These are phyloP conservation scores for Nitzschia sp. DNA, from an alignment of 108 stramenopile species.

Conservation along the genomic window DNA sequence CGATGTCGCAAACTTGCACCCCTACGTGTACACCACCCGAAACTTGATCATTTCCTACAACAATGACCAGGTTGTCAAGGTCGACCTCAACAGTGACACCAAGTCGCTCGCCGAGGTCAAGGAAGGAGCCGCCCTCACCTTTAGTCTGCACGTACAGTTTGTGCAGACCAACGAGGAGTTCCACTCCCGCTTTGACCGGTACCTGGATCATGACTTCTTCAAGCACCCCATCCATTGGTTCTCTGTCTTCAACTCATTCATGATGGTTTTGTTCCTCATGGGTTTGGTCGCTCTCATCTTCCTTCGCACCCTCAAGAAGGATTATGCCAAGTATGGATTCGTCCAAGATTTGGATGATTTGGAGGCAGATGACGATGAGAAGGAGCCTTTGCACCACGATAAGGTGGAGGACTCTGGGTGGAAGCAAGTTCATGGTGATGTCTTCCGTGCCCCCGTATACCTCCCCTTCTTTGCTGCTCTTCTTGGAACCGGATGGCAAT, in stretches of 20 bases:
- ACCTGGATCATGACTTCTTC: conserved; percentile 95
- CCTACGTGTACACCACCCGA: conserved; percentile 88
- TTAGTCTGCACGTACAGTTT: conserved; percentile 82
- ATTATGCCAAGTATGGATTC: conserved; percentile 91
- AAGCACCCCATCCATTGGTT: conserved; percentile 99
- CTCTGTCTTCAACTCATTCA: conserved; percentile 95
- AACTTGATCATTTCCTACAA: conserved; percentile 88
- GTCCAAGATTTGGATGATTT: conserved; percentile 76
- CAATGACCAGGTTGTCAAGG: conserved; percentile 91
- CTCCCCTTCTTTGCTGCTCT: conserved; percentile 89
- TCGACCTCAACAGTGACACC: conserved; percentile 86
- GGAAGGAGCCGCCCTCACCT: conserved; percentile 62
- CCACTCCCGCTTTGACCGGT: conserved; percentile 88
- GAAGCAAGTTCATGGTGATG: conserved; percentile 99
- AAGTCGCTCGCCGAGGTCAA: conserved; percentile 73
- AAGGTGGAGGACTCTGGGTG: conserved; percentile 91
- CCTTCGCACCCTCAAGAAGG: conserved; percentile 90
- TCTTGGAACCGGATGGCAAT: conserved; percentile 93
- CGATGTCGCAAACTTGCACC: conserved; percentile 47
- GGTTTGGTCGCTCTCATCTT: conserved; percentile 95
- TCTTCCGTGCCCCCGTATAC: conserved; percentile 87
- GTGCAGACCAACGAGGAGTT: conserved; percentile 69
- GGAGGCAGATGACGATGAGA: conserved; percentile 60
- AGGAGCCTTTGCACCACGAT: conserved; percentile 51
- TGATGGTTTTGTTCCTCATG: conserved; percentile 98